Conservation (phyloP, 371 early-diverging fungal species). For the Basidiobolus meristosporus region DNA sequence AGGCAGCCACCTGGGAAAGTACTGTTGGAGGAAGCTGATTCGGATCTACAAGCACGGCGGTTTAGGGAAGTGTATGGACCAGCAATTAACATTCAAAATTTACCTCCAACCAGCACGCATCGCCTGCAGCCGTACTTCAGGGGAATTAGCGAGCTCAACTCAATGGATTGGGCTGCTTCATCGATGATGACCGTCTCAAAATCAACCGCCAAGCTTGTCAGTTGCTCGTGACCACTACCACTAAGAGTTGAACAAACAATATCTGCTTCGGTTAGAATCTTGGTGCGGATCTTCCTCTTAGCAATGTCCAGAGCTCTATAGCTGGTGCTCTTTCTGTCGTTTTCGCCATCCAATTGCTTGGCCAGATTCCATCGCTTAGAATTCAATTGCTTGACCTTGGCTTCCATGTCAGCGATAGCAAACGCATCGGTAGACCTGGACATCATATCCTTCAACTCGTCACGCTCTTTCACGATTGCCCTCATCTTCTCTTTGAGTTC, state of each 20-base stretch:
- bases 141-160: slow-evolving; percentile 80
- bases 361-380: slow-evolving; percentile 3
- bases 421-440: no score
- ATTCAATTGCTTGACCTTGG: background rate
- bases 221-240: slow-evolving; percentile 72
- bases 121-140: slow-evolving; percentile 63
- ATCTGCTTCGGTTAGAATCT: slow-evolving; percentile 47
- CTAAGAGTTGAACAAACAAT: slow-evolving; percentile 68
- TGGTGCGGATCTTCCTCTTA: slow-evolving; percentile 29
- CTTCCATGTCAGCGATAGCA: background rate
- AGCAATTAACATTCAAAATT: background rate
- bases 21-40: slow-evolving; percentile 94
- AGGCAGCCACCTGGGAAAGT: slow-evolving; percentile 47
- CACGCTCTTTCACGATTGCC: slow-evolving; percentile 8
- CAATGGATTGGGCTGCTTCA: slow-evolving; percentile 95
- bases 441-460: background rate
- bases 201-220: slow-evolving; percentile 29
- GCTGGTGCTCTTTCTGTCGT: slow-evolving; percentile 17
- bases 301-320: slow-evolving; percentile 22
- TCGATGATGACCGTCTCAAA: slow-evolving; percentile 86
- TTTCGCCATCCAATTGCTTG: slow-evolving; percentile 18
- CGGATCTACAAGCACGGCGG: slow-evolving; percentile 39
- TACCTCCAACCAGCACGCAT: slow-evolving; percentile 86
- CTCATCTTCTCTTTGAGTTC: slow-evolving; percentile 8
- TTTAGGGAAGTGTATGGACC: background rate